Conservation (phyloP, 1,139 yeast species). For the Citeromyces siamensis region DNA sequence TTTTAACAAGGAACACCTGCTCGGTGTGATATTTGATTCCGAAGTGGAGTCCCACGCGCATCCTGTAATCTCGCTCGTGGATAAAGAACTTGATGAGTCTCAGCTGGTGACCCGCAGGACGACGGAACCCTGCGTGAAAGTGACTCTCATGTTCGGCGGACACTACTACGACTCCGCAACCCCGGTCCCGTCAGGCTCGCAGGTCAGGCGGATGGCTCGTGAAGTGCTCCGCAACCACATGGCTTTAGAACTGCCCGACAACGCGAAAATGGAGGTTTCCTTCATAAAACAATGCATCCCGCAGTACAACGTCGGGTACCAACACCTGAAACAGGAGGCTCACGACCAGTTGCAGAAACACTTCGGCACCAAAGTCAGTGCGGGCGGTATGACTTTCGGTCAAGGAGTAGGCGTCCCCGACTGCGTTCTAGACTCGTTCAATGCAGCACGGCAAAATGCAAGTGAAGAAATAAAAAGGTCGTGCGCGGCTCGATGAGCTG, state of each 20-base stretch:
- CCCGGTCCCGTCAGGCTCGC: constrained; percentile 31
- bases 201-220: constrained; percentile 30
- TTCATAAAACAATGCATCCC: constrained; percentile 56
- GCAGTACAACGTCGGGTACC: constrained; percentile 67
- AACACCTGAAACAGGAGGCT: constrained; percentile 27
- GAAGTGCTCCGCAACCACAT: constrained; percentile 37
- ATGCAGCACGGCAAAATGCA: constrained; percentile 36
- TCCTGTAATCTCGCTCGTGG: constrained; percentile 8
- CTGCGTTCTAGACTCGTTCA: constrained; percentile 54
- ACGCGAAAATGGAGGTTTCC: constrained; percentile 20
- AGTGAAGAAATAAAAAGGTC: constrained; percentile 2
- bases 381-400: constrained; percentile 80
- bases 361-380: constrained; percentile 32
- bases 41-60: constrained; percentile 47
- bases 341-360: constrained; percentile 21
- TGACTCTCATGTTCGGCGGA: constrained; percentile 91
- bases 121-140: constrained; percentile 34
- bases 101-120: neutral
- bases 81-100: neutral
- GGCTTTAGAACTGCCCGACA: constrained; percentile 26
- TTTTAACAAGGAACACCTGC: constrained; percentile 42
- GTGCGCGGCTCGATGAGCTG: neutral
- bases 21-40: constrained; percentile 89
- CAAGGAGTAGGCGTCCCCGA: constrained; percentile 88
- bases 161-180: constrained; percentile 29